These are phyloP conservation scores for Daldinia concentrica DNA, from an alignment of 495 filamentous ascomycete genomes.

Conservation along the genomic window DNA sequence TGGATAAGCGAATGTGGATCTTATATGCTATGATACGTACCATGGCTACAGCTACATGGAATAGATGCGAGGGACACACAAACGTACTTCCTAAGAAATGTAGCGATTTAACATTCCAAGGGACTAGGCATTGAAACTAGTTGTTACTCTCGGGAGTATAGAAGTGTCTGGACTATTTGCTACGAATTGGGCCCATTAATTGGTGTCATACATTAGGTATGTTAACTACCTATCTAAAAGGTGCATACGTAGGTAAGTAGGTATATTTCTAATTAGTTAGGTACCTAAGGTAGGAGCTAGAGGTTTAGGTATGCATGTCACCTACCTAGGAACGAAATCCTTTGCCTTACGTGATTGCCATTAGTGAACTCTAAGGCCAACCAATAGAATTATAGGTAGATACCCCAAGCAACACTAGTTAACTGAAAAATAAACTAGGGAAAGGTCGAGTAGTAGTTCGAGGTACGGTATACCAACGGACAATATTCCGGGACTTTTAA, in stretches of 20 bases:
- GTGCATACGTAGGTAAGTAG: too few species aligned
- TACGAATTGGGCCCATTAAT: neutral
- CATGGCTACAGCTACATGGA: neutral
- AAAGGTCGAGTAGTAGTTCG: neutral
- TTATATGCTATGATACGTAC: neutral
- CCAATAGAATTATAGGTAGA: constrained; percentile 18
- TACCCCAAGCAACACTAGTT: constrained; percentile 12
- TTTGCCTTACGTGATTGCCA: neutral
- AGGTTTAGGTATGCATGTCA: too few species aligned
- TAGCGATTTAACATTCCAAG: too few species aligned
- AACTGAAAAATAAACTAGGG: constrained; percentile 15
- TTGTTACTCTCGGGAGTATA: neutral
- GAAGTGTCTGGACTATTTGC: neutral
- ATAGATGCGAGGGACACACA: neutral
- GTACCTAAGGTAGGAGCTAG: too few species aligned
- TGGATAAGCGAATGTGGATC: constrained; percentile 28
- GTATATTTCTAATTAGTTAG: too few species aligned
- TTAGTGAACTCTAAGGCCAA: neutral
- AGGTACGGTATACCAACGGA: neutral
- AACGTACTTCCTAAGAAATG: neutral
- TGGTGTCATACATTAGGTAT: neutral
- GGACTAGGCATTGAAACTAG: neutral
- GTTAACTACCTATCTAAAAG: too few species aligned
- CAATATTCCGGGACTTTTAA: constrained; percentile 9
- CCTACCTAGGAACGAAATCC: neutral